Base-by-base conservation (phyloP, 768 basidiomycete species). In the Artomyces pyxidatus region DNA sequence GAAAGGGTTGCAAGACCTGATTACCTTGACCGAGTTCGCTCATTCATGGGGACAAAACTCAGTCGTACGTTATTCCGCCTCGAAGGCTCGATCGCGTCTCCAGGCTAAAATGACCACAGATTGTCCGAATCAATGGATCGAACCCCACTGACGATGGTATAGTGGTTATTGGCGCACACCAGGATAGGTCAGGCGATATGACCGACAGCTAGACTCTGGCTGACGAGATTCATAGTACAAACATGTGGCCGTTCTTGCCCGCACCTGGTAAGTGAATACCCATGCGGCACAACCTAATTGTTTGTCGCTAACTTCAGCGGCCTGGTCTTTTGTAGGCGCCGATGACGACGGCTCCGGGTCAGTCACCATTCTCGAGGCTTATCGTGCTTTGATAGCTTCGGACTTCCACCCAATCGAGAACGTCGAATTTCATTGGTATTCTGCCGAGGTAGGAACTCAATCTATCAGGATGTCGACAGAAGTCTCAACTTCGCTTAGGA, bases 11-110 rank as follows among this genome's bases (percentile, higher is more conserved):
- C 75, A 68, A 39, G 59, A 74, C 40, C 57, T 64, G 14, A 87
- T 95, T 57, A 74, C 75, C 6, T 64, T 91, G 49, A 68, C 72
- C 22, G 89, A 90, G 63, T 91, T 92, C 58, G 48, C 68, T 42
- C 90, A 93, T 63, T 67, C 78, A 2, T 93, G 91, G 92, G 83
- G 83, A 9, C 93, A 96, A 72, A 83, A 86, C 64, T 76, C 77
- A 45, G 80, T 89, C 52, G 82, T 85, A 61, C 51, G 80, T 63
- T 8, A 17, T 16, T 38, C 16, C n/a, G 6, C 19, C 11, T 8
- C 28, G 22, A 5, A 19, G 27, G 17, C 26, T 30, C 32, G 6
- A n/a, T 16, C 30, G 17, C n/a, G n/a, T n/a, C n/a, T n/a, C n/a
- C n/a, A n/a, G n/a, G n/a, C 25, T 48, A 26, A 48, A 14, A 30